Percentiles rank a stretch among this genome's conserved stretches.
These are phyloP conservation scores for Irpex rosettiformis DNA, from an alignment of 1,284 basidiomycete species.

Conservation along the genomic window DNA sequence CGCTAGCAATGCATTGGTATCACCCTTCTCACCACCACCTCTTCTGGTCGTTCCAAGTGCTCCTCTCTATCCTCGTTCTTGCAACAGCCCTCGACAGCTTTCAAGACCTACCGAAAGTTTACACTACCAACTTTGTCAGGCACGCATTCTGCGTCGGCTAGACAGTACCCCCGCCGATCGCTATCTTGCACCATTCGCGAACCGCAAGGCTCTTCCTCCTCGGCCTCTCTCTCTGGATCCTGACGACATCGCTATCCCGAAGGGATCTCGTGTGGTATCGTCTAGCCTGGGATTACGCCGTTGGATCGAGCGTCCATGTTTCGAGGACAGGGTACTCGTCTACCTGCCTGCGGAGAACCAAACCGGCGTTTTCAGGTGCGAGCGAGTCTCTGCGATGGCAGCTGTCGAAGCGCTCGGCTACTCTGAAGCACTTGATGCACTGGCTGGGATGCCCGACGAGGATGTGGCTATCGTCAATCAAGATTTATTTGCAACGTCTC, in stretches of 20 bases:
- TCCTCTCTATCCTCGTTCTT: conserved; percentile 65
- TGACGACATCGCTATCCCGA: conserved; percentile 46
- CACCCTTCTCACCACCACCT: conserved; percentile 44
- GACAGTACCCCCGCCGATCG: conserved; percentile 19
- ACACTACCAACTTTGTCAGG: conserved; percentile 46
- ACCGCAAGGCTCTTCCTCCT: conserved; percentile 1
- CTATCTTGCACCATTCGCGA: conserved; percentile 5
- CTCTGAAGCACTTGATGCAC: conserved; percentile 57
- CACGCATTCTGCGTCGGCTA: conserved; percentile 45
- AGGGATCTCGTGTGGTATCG: conserved; percentile 35
- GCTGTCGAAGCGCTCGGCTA: conserved; percentile 76
- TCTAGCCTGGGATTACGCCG: conserved; percentile 55
- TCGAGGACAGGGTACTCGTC: conserved; percentile 64
- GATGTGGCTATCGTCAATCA: conserved; percentile 5
- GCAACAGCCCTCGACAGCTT: conserved; percentile 40
- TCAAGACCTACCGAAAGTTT: conserved; percentile 35
- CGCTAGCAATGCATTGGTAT: conserved; percentile 27
- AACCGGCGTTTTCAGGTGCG: conserved; percentile 10
- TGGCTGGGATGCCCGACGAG: conserved; percentile 40
- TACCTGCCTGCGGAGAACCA: conserved; percentile 36
- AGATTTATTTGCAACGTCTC: conserved; percentile 17
- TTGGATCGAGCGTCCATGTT: conserved; percentile 71
- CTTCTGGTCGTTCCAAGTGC: conserved; percentile 39
- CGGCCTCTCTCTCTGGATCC: conserved; percentile 28
- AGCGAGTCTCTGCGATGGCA: conserved; percentile 36